Percentiles rank a stretch among this genome's conserved stretches.
Evolutionary conservation across 148 eudicot genomes (phyloP).

Genomic region (Selenicereus undatus): DNA sequence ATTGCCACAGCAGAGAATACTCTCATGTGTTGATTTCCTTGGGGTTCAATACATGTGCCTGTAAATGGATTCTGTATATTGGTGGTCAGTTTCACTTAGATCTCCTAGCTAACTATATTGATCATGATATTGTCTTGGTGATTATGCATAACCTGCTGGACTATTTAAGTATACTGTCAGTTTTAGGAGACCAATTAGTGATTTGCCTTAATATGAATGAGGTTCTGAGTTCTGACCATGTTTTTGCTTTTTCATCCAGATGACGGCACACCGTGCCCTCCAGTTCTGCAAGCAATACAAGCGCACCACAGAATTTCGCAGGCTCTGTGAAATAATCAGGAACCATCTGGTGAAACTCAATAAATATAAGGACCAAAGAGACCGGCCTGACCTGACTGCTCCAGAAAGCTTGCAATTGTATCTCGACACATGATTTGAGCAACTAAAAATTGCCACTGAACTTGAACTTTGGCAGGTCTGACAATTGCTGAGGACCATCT

Average conservation of each 20-base stretch:
- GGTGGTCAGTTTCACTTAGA: too few relatives aligned
- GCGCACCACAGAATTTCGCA: slow-evolving; percentile 85
- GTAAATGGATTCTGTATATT: too few relatives aligned
- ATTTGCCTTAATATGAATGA: background rate
- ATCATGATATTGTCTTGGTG: too few relatives aligned
- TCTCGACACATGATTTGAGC: slow-evolving; percentile 91
- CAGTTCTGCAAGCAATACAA: slow-evolving; percentile 99
- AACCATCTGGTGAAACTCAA: slow-evolving; percentile 86
- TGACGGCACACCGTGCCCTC: slow-evolving; percentile 97
- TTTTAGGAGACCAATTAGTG: too few relatives aligned
- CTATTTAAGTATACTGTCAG: too few relatives aligned
- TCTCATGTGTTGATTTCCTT: too few relatives aligned
- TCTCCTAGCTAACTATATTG: too few relatives aligned
- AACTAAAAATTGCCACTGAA: slow-evolving; percentile 87
- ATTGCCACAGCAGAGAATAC: too few relatives aligned
- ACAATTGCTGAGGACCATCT: background rate
- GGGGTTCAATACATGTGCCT: too few relatives aligned
- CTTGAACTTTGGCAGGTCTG: slow-evolving; percentile 98
- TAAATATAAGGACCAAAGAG: slow-evolving; percentile 93
- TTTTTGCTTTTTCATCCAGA: slow-evolving; percentile 39
- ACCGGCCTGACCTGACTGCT: slow-evolving; percentile 80
- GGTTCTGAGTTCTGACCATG: background rate
- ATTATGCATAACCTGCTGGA: too few relatives aligned
- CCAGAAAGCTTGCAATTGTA: slow-evolving; percentile 91
- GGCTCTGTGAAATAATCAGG: slow-evolving; percentile 89